phyloP scores from a whole-genome alignment of 2,329 filamentous ascomycete genomes.

The Drechslerella coelobrocha region DNA sequence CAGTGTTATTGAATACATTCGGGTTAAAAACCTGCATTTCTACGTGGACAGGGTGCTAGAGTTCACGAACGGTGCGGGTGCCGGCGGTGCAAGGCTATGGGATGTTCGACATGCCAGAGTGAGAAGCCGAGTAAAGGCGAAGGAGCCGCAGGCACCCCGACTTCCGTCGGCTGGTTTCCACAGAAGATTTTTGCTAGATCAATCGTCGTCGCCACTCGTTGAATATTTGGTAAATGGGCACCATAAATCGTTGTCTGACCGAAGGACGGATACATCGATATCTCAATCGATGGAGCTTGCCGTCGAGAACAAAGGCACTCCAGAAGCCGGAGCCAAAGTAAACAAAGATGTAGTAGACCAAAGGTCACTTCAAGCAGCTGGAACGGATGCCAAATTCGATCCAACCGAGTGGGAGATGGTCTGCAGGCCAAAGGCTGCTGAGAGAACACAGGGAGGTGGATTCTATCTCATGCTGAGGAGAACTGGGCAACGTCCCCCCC shows the following conservation, averaged over 20 bases:
- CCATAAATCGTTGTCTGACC: no score
- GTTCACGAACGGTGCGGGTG: conserved; percentile 63
- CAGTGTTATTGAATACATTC: conserved; percentile 14
- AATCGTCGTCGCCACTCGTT: no score
- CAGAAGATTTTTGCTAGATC: not conserved
- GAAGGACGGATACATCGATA: no score
- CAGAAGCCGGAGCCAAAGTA: no score
- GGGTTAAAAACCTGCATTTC: conserved; percentile 53
- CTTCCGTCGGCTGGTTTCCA: not conserved
- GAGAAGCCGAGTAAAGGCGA: conserved; percentile 54
- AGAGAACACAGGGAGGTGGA: conserved; percentile 53
- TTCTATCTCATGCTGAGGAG: conserved; percentile 54
- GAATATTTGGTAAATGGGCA: no score
- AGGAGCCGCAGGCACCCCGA: not conserved
- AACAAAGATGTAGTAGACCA: no score
- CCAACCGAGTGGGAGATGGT: conserved; percentile 48
- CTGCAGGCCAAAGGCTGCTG: conserved; percentile 54
- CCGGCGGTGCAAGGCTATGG: conserved; percentile 67
- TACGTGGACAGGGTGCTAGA: conserved; percentile 68
- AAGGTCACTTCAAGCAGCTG: no score
- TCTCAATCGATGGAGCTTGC: no score
- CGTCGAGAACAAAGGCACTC: no score
- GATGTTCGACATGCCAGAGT: conserved; percentile 66
- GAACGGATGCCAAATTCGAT: conserved; percentile 5
- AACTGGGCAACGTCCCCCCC: conserved; percentile 11